Conservation (phyloP, 176 grass and related monocot species). For the Eleusine indica region DNA sequence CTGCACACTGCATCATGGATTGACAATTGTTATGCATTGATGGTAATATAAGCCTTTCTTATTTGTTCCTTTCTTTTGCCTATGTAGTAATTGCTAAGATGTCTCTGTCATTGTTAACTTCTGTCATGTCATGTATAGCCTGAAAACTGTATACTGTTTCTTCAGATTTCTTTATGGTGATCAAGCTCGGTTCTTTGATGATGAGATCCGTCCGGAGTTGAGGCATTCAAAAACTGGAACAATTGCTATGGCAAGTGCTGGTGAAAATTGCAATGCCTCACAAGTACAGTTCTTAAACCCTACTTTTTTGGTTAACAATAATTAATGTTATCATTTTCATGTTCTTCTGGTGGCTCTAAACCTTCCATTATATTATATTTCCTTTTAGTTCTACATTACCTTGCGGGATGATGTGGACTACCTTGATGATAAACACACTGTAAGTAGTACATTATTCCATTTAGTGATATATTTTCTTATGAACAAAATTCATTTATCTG, state of each 20-base stretch:
- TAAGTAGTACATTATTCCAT: constrained; percentile 36
- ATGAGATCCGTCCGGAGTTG: constrained; percentile 83
- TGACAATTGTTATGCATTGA: neutral
- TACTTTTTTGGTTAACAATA: constrained; percentile 7
- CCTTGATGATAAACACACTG: constrained; percentile 97
- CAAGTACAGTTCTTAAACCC: constrained; percentile 50
- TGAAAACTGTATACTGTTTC: constrained; percentile 42
- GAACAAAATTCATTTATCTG: constrained; percentile 3
- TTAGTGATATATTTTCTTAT: neutral
- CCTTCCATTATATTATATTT: constrained; percentile 14
- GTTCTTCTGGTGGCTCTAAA: neutral
- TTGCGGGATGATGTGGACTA: constrained; percentile 89
- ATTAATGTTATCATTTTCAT: neutral
- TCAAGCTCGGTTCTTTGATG: constrained; percentile 87
- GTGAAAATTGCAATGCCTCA: constrained; percentile 90
- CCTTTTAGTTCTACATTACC: constrained; percentile 83
- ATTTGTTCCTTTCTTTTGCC: neutral
- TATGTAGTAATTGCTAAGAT: neutral
- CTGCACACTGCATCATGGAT: neutral
- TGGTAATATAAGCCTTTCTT: neutral
- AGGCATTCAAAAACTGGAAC: constrained; percentile 87
- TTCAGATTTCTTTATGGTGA: constrained; percentile 87
- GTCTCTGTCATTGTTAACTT: too few relatives aligned
- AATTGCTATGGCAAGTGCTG: constrained; percentile 91
- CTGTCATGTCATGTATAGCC: neutral